Evolutionary conservation across 73 alveolate genomes (phyloP), one percentile per base, ranked within the genome.

Genomic region (Tetrahymena malaccensis): DNA sequence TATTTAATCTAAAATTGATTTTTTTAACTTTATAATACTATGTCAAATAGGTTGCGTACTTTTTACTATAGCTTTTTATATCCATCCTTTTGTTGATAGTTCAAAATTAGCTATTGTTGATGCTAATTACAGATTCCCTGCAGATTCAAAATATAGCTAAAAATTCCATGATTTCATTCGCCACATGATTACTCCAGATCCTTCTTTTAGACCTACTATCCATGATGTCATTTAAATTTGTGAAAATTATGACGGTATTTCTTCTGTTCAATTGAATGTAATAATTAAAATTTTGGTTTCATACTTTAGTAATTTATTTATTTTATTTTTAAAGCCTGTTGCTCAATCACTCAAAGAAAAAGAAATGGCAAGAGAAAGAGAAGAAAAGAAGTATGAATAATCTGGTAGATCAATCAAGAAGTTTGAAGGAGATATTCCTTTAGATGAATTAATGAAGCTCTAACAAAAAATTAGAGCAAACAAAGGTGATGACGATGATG

Each of bases 1-100:
- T 19, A 56, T 7, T 22, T 25, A 56, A 56, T 13, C 1, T 22
- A 10, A 10, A 56, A 3, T 22, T 56, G 34, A 70, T n/a, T 83
- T 43, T 27, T 84, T 27, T 70, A 17, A 37, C 10, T 96, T 95
- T 94, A 11, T 93, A n/a, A n/a, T 96, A 10, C 6, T 94, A 93
- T 33, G 25, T 97, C 93, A 94, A 97, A 94, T 96, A 35, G 99
- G 99, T 33, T 98, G 99, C 94, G 98, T 98, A 38, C 95, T 98
- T n/a, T 98, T 58, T 93, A 97, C 99, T 33, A 96, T 98, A 55
- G 97, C 98, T 94, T 98, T 96, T 96, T 98, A 95, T 85, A 97
- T 96, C 94, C 99, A 99, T 94, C 99, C 99, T 17, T 99, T 99
- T 94, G 97, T 98, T 96, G 99, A 99, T 44, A 96, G 99, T 22